phyloP scores from a whole-genome alignment of 352 stramenopile genomes.

The Phytophthora macrochlamydospora region DNA sequence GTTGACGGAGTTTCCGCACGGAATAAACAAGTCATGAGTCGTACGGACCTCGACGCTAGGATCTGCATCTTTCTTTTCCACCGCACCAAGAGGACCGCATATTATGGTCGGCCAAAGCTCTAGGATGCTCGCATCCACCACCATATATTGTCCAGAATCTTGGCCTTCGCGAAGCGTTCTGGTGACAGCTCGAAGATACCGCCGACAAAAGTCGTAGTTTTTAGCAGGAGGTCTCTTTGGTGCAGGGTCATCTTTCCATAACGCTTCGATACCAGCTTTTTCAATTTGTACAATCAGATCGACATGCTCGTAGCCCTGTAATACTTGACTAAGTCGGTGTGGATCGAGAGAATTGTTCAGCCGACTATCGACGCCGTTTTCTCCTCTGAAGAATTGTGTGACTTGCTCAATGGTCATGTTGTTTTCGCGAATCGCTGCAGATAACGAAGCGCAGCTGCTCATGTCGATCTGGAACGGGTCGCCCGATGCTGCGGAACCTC shows the following conservation, averaged over 20 bases:
- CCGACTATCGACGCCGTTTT: neutral
- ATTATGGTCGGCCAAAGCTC: constrained; percentile 4
- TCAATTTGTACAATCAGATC: constrained; percentile 2
- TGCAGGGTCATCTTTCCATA: neutral
- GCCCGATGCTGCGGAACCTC: neutral
- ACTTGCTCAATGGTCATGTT: constrained; percentile 6
- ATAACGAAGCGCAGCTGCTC: neutral
- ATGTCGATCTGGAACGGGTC: neutral
- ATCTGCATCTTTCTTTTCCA: constrained; percentile 20
- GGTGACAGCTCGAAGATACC: constrained; percentile 7
- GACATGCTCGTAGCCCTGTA: constrained; percentile 4
- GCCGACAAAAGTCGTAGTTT: constrained; percentile 9
- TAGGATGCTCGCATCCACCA: constrained; percentile 8
- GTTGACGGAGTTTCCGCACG: constrained; percentile 6
- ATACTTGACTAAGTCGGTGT: neutral
- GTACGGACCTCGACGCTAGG: constrained; percentile 5
- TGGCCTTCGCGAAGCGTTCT: constrained; percentile 15
- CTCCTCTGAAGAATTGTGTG: constrained; percentile 8
- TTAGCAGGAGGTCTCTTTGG: neutral
- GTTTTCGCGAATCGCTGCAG: neutral
- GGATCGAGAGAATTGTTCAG: constrained; percentile 17
- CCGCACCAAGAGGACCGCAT: constrained; percentile 15
- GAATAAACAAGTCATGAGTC: constrained; percentile 24
- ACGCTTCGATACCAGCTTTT: constrained; percentile 1
- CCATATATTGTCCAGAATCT: constrained; percentile 19